Conservation (phyloP, 2,329 filamentous ascomycete species). For the Ascochyta koolunga region DNA sequence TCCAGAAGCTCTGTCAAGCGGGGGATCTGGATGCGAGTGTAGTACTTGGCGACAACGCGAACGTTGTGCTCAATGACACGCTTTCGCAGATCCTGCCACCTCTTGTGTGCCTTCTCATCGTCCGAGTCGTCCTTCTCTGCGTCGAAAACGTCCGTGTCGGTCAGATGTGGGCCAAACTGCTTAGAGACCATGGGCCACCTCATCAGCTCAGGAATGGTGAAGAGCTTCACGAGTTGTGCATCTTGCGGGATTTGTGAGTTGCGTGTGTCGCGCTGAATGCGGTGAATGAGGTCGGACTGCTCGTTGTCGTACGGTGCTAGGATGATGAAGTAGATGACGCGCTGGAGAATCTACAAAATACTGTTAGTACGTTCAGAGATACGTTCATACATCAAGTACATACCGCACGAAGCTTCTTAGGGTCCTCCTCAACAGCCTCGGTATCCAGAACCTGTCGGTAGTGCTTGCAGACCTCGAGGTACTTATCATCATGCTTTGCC, state of each 20-base stretch:
- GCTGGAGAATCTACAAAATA: conserved; percentile 75
- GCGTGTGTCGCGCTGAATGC: conserved; percentile 83
- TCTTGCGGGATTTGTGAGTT: conserved; percentile 79
- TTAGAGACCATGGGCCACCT: conserved; percentile 94
- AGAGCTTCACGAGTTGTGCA: conserved; percentile 86
- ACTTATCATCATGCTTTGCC: conserved; percentile 96
- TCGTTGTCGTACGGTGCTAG: conserved; percentile 98
- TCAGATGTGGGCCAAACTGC: conserved; percentile 86
- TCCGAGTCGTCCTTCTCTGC: conserved; percentile 65
- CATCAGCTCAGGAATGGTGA: conserved; percentile 96
- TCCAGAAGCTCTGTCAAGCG: conserved; percentile 91
- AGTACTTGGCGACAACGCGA: conserved; percentile 96
- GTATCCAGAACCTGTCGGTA: conserved; percentile 97
- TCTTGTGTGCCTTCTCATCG: conserved; percentile 80
- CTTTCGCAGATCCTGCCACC: conserved; percentile 96
- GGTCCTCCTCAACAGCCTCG: conserved; percentile 89
- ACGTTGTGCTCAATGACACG: conserved; percentile 99
- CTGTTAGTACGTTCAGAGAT: conserved; percentile 6
- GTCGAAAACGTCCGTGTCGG: conserved; percentile 88
- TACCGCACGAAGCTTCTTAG: conserved; percentile 83
- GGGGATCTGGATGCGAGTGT: conserved; percentile 93
- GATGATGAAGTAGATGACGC: conserved; percentile 97
- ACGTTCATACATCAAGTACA: conserved; percentile 42
- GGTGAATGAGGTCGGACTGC: conserved; percentile 94
- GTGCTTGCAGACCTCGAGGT: conserved; percentile 96